These are phyloP conservation scores for Bidens hawaiensis DNA, from an alignment of 140 eudicot species.

Conservation along the genomic window DNA sequence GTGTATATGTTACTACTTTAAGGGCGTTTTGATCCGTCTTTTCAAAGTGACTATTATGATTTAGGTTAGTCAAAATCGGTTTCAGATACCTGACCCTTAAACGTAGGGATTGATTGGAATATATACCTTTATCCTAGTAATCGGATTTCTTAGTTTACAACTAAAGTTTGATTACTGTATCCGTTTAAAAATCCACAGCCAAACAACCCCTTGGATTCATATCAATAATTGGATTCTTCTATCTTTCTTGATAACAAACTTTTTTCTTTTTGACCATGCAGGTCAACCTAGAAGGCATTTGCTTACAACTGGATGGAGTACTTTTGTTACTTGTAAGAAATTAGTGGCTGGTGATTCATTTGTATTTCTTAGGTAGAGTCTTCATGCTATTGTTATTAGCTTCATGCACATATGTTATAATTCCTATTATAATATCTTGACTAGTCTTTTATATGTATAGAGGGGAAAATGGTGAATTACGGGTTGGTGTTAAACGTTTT, in stretches of 20 bases:
- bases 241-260: neutral
- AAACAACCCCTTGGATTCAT: too few species aligned
- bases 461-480: constrained; percentile 79
- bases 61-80: neutral
- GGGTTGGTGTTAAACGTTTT: constrained; percentile 80
- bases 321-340: constrained; percentile 83
- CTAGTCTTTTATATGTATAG: constrained; percentile 26
- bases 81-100: neutral
- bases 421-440: neutral
- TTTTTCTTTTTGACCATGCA: constrained; percentile 15
- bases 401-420: neutral
- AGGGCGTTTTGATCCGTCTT: neutral
- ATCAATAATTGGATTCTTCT: neutral
- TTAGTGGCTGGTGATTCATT: constrained; percentile 90
- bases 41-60: neutral
- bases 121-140: neutral
- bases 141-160: neutral
- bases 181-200: too few species aligned
- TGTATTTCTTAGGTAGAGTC: constrained; percentile 70
- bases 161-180: too few species aligned
- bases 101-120: neutral
- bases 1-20: constrained; percentile 4
- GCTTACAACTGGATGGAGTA: constrained; percentile 97
- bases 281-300: constrained; percentile 97
- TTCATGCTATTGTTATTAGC: neutral